Base-by-base conservation (phyloP, 1,284 basidiomycete genomes). In the Ceratobasidium sp. region DNA sequence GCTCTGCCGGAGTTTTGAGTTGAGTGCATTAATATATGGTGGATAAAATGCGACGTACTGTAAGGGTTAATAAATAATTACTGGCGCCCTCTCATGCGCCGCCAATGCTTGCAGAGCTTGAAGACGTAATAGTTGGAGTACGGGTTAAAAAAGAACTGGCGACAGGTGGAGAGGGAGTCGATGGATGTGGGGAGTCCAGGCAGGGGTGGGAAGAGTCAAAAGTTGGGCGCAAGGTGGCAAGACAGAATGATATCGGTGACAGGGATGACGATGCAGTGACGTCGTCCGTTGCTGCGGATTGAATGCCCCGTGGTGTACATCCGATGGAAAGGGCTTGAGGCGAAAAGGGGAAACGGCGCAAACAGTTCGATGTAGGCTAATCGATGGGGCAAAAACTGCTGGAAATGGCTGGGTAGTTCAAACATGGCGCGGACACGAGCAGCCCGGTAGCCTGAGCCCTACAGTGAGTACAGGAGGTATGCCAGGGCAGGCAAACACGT, bases 151-250 rank as follows among this genome's bases (percentile, higher is more conserved):
- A 65, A 65, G 44, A 42, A 46, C 1, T 6, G n/a, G 7, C 9
- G 42, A 9, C 1, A 10, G 5, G 23, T 1, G 4, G 26, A 10
- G 26, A 65, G 62, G 9, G 26, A 10, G 44, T 65, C n/a, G 40
- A 20, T 13, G 12, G 12, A 17, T 6, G n/a, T n/a, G 13, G 26
- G 26, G 13, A 28, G 57, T 28, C 28, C 9, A 5, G 38, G 1
- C 15, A 13, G 33, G 12, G 33, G 40, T 38, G 40, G 4, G n/a
- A 33, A 33, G 4, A 1, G 20, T 13, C 42, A 1, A 23, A 65
- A 46, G 13, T 65, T 38, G 42, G 62, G 62, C 10, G 62, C 62
- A n/a, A 65, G 33, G 38, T 65, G 62, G n/a, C 62, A 65, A 1
- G 62, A 38, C 6, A 46, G 2, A 15, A 46, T 38, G n/a, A 65